Evolutionary conservation across 495 filamentous ascomycete species (phyloP).

Genomic region (Pseudevernia furfuracea): DNA sequence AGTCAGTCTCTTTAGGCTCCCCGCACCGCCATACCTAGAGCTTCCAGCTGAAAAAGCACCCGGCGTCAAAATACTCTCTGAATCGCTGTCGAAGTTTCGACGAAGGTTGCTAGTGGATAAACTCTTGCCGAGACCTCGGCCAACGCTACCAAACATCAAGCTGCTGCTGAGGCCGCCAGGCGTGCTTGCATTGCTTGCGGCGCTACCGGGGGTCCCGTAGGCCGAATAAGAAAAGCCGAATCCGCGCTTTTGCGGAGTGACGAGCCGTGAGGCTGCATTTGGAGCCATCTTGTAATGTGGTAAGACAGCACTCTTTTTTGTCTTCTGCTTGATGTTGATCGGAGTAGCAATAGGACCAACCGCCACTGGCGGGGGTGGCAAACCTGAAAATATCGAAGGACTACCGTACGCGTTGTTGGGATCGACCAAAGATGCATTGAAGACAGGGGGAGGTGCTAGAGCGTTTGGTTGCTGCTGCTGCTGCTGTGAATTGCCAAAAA

Average conservation of each 20-base stretch:
- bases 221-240: constrained; percentile 87
- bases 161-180: constrained; percentile 58
- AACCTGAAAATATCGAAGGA: constrained; percentile 64
- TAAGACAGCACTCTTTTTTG: constrained; percentile 64
- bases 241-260: constrained; percentile 70
- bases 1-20: constrained; percentile 76
- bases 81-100: constrained; percentile 52
- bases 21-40: constrained; percentile 51
- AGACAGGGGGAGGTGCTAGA: constrained; percentile 51
- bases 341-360: constrained; percentile 83
- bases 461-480: constrained; percentile 40
- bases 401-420: constrained; percentile 70
- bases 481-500: constrained; percentile 58
- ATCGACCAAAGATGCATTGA: constrained; percentile 70
- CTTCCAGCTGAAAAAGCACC: constrained; percentile 72
- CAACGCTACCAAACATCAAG: constrained; percentile 55
- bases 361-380: constrained; percentile 56
- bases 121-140: constrained; percentile 46
- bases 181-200: constrained; percentile 57
- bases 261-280: constrained; percentile 62
- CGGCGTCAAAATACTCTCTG: constrained; percentile 78
- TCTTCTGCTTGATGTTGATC: constrained; percentile 64
- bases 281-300: constrained; percentile 88
- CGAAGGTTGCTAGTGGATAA: constrained; percentile 61
- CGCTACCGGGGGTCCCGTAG: constrained; percentile 73